phyloP scores from a whole-genome alignment of 106 monocot species.

The Triglochin maritima region DNA sequence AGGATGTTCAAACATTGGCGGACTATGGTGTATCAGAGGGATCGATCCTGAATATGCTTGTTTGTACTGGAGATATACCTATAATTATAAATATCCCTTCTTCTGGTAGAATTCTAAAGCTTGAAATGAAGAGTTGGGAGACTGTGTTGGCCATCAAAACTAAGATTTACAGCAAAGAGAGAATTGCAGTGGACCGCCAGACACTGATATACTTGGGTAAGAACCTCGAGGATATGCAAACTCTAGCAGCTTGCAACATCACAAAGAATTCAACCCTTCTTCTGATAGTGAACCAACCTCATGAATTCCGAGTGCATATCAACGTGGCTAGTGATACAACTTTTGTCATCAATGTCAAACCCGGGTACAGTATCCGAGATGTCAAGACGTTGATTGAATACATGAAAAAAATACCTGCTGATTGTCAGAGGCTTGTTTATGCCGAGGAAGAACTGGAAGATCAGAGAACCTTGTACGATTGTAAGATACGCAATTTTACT shows the following conservation, averaged over 20 bases:
- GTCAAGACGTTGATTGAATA: no score
- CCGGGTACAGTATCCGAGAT: no score
- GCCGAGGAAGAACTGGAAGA: no score
- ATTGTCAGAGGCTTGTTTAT: no score
- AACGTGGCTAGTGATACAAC: no score
- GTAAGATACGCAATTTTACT: no score
- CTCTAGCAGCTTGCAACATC: not conserved
- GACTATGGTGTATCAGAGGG: constrained; percentile 13
- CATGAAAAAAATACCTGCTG: no score
- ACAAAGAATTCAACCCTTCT: not conserved
- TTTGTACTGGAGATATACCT: not conserved
- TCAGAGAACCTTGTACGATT: no score
- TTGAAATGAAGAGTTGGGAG: constrained; percentile 1
- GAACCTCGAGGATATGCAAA: not conserved
- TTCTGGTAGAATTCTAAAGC: not conserved
- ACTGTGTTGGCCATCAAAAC: not conserved
- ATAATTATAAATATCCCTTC: not conserved
- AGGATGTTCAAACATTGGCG: constrained; percentile 7
- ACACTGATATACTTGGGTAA: not conserved
- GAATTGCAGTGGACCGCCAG: not conserved
- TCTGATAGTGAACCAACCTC: no score
- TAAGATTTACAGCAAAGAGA: not conserved
- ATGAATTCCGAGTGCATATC: no score
- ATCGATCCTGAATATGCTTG: not conserved
- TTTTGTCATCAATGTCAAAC: no score